Evolutionary conservation across 345 rosid genomes (phyloP).

Genomic region (Gossypium anomalum): DNA sequence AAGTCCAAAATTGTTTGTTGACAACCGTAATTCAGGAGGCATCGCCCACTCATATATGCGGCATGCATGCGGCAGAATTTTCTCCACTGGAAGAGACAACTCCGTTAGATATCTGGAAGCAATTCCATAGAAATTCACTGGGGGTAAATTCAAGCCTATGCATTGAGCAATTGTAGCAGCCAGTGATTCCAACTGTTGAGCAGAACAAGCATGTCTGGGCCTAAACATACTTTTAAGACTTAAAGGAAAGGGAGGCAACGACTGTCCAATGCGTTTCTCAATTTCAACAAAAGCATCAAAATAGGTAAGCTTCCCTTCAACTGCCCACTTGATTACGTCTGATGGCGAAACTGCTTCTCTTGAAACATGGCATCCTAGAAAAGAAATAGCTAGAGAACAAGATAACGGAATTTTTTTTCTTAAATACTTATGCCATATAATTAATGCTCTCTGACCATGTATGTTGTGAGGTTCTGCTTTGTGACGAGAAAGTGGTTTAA

Average conservation of each 20-base stretch:
- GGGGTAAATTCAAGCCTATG: conserved; percentile 62
- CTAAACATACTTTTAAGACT: conserved; percentile 57
- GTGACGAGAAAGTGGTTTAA: conserved; percentile 21
- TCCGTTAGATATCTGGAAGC: conserved; percentile 52
- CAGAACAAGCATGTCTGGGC: conserved; percentile 42
- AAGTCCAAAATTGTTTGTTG: conserved; percentile 49
- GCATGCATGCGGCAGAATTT: conserved; percentile 52
- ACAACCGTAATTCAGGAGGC: conserved; percentile 77
- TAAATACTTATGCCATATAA: conserved; percentile 57
- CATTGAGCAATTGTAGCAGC: conserved; percentile 61
- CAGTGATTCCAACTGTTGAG: conserved; percentile 51
- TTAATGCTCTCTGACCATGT: conserved; percentile 54
- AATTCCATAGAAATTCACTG: conserved; percentile 64
- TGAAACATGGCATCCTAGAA: conserved; percentile 67
- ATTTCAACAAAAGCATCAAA: conserved; percentile 57
- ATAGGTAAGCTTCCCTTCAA: conserved; percentile 72
- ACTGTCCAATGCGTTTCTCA: conserved; percentile 34
- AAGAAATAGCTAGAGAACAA: conserved; percentile 59
- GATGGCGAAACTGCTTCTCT: conserved; percentile 68
- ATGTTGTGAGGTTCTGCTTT: conserved; percentile 46
- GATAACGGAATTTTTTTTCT: conserved; percentile 48
- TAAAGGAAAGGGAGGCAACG: conserved; percentile 32
- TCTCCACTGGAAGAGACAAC: conserved; percentile 49
- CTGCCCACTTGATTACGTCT: conserved; percentile 62
- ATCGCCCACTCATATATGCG: conserved; percentile 22